Conservation (phyloP, 2,329 filamentous ascomycete species). For the Monosporascus cannonballus region DNA sequence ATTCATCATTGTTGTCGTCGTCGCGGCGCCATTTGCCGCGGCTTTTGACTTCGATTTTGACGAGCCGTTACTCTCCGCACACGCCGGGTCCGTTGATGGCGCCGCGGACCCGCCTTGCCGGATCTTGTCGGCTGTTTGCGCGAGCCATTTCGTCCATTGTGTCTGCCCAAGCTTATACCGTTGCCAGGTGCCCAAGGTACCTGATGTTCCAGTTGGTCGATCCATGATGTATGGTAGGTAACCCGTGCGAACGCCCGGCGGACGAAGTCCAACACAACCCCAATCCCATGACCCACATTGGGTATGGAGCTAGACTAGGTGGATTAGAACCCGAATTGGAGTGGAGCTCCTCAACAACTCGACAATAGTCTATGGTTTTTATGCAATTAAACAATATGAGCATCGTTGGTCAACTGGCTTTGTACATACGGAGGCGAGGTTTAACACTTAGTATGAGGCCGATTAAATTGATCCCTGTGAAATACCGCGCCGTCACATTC, state of each 20-base stretch:
- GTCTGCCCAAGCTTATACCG: constrained; percentile 10
- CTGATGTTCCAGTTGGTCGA: neutral
- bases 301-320: too few relatives aligned
- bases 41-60: neutral
- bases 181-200: constrained; percentile 8
- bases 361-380: too few relatives aligned
- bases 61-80: neutral
- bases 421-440: too few relatives aligned
- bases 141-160: constrained; percentile 10
- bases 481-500: too few relatives aligned
- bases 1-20: neutral
- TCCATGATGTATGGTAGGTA: neutral
- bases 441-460: too few relatives aligned
- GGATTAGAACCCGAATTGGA: too few relatives aligned
- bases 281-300: too few relatives aligned
- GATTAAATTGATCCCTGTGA: neutral
- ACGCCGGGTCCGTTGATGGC: neutral
- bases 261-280: too few relatives aligned
- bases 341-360: too few relatives aligned
- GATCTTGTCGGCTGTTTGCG: constrained; percentile 8
- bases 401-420: too few relatives aligned
- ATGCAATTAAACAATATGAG: too few relatives aligned
- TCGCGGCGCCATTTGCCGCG: neutral
- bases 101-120: neutral
- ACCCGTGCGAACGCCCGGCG: too few relatives aligned